Percentiles rank a stretch among this genome's conserved stretches.
phyloP scores from a whole-genome alignment of 1,139 yeast genomes.

The Magnusiomyces suaveolens region DNA sequence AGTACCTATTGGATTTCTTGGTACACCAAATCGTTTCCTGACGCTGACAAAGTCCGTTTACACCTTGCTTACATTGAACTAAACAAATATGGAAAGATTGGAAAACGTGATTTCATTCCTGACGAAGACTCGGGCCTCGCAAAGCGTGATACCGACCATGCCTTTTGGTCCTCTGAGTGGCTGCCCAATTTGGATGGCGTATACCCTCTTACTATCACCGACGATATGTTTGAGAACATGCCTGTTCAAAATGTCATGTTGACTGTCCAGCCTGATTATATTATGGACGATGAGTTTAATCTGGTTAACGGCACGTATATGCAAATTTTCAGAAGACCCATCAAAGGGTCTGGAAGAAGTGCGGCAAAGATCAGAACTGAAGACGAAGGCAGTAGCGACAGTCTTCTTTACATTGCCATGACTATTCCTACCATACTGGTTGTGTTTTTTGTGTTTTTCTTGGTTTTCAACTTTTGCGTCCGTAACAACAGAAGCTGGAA shows the following conservation, averaged over 20 bases:
- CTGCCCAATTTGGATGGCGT: constrained; percentile 53
- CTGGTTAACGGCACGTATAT: constrained; percentile 45
- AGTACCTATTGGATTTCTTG: constrained; percentile 68
- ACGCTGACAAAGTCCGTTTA: constrained; percentile 47
- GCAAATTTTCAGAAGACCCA: constrained; percentile 47
- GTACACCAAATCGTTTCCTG: constrained; percentile 55
- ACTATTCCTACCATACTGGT: constrained; percentile 61
- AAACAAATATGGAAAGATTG: constrained; percentile 39
- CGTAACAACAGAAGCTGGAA: constrained; percentile 15
- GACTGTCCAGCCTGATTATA: constrained; percentile 61
- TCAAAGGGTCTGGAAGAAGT: constrained; percentile 43
- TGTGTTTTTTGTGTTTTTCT: constrained; percentile 31
- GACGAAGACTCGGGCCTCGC: constrained; percentile 4
- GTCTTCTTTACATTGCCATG: constrained; percentile 56
- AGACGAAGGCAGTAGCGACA: constrained; percentile 31
- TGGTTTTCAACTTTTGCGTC: constrained; percentile 11
- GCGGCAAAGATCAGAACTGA: constrained; percentile 37
- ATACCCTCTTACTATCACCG: constrained; percentile 48
- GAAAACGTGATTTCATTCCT: constrained; percentile 26
- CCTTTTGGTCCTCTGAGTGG: constrained; percentile 70
- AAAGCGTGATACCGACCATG: constrained; percentile 30
- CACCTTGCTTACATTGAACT: constrained; percentile 62
- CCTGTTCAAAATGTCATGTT: constrained; percentile 44
- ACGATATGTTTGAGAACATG: constrained; percentile 47
- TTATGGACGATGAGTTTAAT: constrained; percentile 50